These are phyloP conservation scores for Discostella pseudostelligera DNA, from an alignment of 108 stramenopile species.

Conservation along the genomic window DNA sequence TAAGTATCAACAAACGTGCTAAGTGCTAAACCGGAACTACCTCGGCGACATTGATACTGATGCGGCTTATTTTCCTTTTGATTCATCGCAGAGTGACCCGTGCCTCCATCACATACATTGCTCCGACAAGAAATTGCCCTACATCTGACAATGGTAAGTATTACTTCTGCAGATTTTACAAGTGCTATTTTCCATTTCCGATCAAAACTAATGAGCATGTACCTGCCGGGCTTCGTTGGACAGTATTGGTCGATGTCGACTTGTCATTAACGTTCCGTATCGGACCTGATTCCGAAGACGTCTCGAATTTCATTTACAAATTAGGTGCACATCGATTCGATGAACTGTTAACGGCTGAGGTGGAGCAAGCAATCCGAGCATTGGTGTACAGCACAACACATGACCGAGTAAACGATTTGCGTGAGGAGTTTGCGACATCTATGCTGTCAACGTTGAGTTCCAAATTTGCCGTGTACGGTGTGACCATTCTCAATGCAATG, in stretches of 20 bases:
- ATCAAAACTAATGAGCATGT: neutral
- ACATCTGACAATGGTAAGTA: conserved; percentile 36
- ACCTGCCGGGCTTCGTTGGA: neutral
- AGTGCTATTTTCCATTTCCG: neutral
- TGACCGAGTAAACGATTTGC: conserved; percentile 49
- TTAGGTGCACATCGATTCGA: conserved; percentile 54
- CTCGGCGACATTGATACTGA: conserved; percentile 18
- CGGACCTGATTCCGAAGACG: conserved; percentile 34
- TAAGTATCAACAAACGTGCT: neutral
- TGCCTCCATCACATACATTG: conserved; percentile 17
- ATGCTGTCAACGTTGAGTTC: conserved; percentile 47
- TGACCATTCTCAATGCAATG: conserved; percentile 55
- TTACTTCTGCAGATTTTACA: too few species aligned
- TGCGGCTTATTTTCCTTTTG: neutral
- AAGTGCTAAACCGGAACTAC: too few species aligned
- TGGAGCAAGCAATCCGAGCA: conserved; percentile 51
- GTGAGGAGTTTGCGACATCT: conserved; percentile 47
- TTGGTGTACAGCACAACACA: conserved; percentile 55
- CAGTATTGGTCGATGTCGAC: conserved; percentile 41
- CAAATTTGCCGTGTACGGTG: conserved; percentile 41
- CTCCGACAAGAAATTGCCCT: conserved; percentile 34
- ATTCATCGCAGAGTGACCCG: conserved; percentile 2
- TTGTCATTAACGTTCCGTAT: conserved; percentile 37
- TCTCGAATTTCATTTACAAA: conserved; percentile 51
- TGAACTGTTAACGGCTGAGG: conserved; percentile 49